Evolutionary conservation across 2,329 filamentous ascomycete species (phyloP).

Genomic region (Blastomyces silverae): DNA sequence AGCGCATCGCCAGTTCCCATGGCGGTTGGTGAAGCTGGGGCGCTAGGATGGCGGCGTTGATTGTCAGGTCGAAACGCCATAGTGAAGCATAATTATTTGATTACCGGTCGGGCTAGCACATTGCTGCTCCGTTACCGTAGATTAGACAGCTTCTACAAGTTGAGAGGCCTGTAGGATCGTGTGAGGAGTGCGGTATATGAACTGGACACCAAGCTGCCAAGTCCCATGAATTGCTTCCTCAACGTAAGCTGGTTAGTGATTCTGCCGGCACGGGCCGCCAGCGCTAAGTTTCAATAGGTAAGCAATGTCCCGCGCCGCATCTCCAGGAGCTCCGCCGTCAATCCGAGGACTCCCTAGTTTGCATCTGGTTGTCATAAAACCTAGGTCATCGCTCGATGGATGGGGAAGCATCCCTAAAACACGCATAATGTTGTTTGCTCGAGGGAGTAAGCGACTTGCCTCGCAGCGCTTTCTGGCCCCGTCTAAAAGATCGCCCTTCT

Average conservation of each 20-base stretch:
- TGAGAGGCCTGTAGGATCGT: background rate
- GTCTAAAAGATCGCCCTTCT: slow-evolving; percentile 14
- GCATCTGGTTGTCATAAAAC: background rate
- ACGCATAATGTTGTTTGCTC: background rate
- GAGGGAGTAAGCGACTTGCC: slow-evolving; percentile 8
- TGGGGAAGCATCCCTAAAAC: background rate
- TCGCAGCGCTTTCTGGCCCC: slow-evolving; percentile 13
- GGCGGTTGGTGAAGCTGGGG: background rate
- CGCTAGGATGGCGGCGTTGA: background rate
- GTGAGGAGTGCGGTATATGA: background rate
- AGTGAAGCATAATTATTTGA: background rate
- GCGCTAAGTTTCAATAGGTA: background rate
- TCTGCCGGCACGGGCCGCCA: slow-evolving; percentile 2
- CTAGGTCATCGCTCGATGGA: slow-evolving; percentile 1
- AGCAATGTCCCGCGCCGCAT: background rate
- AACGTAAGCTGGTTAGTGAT: background rate
- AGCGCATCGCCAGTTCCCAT: background rate
- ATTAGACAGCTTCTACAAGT: background rate
- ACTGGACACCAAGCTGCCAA: background rate
- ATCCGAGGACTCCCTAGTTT: background rate
- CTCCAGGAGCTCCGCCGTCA: background rate
- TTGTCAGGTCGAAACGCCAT: slow-evolving; percentile 2
- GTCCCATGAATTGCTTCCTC: background rate
- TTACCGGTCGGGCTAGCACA: background rate
- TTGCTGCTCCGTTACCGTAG: background rate